Evolutionary conservation across 331 rosid genomes (phyloP).

Genomic region (Malus hybrid): DNA sequence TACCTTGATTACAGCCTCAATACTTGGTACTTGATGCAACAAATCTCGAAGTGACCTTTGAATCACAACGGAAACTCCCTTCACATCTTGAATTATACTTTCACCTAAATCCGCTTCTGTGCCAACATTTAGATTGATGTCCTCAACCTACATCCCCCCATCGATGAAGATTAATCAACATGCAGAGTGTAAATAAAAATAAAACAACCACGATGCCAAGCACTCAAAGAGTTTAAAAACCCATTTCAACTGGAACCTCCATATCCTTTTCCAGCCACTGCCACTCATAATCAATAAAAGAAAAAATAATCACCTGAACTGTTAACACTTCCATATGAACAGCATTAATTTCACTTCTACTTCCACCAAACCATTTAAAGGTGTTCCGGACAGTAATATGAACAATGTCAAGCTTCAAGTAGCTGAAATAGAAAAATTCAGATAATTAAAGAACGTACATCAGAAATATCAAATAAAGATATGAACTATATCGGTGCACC

Average conservation of each 20-base stretch:
- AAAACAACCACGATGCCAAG: neutral
- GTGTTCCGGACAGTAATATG: constrained; percentile 82
- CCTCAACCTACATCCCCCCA: constrained; percentile 61
- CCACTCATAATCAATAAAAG: neutral
- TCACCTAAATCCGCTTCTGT: constrained; percentile 68
- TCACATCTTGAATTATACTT: constrained; percentile 87
- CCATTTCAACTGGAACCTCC: neutral
- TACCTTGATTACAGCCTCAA: constrained; percentile 67
- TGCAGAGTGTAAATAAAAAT: neutral
- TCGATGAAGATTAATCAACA: neutral
- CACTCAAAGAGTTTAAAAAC: neutral
- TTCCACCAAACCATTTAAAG: constrained; percentile 81
- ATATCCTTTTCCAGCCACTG: neutral
- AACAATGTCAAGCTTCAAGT: constrained; percentile 94
- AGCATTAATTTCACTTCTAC: constrained; percentile 65
- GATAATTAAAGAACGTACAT: neutral
- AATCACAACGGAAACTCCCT: constrained; percentile 75
- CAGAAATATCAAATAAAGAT: neutral
- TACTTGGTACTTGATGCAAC: constrained; percentile 60
- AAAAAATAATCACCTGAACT: constrained; percentile 38
- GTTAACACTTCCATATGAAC: constrained; percentile 79
- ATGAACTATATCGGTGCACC: neutral
- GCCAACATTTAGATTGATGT: constrained; percentile 91
- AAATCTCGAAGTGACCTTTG: constrained; percentile 90
- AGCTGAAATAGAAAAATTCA: constrained; percentile 49